These are phyloP conservation scores for Tephrocybe rancida DNA, from an alignment of 768 basidiomycete genomes.

Conservation along the genomic window DNA sequence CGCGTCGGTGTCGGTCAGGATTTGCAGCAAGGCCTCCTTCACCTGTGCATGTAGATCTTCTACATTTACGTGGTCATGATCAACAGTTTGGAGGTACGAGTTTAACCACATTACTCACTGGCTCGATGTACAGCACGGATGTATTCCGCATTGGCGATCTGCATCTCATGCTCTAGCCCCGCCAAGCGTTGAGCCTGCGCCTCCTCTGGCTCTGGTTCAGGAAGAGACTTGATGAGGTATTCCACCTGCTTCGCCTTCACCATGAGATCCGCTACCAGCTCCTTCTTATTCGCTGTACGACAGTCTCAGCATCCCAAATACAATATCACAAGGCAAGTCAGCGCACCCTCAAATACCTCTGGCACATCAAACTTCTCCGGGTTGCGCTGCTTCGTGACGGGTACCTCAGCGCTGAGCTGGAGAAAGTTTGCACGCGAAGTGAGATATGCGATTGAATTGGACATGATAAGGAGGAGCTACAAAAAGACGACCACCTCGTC, in stretches of 20 bases:
- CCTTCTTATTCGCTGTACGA: constrained; percentile 73
- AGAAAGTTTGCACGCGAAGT: constrained; percentile 75
- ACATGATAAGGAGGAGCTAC: constrained; percentile 88
- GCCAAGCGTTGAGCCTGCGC: constrained; percentile 75
- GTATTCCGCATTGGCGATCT: constrained; percentile 76
- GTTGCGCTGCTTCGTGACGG: constrained; percentile 81
- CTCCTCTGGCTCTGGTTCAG: constrained; percentile 78
- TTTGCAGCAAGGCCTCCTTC: constrained; percentile 54
- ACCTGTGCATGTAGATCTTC: constrained; percentile 65
- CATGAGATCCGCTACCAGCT: constrained; percentile 81
- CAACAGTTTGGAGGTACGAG: background rate
- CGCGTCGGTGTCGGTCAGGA: constrained; percentile 57
- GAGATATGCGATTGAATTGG: constrained; percentile 78
- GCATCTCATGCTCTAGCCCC: constrained; percentile 70
- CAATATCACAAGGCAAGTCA: background rate
- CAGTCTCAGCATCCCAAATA: background rate
- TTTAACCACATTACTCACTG: constrained; percentile 49
- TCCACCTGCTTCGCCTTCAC: constrained; percentile 90
- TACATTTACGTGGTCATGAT: constrained; percentile 22
- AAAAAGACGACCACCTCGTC: background rate
- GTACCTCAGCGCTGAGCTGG: constrained; percentile 77
- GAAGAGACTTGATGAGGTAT: constrained; percentile 78
- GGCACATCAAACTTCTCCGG: constrained; percentile 72
- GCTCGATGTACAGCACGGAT: constrained; percentile 69
- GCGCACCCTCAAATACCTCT: constrained; percentile 74